Percentiles rank a stretch among this genome's conserved stretches.
Evolutionary conservation across 2,329 filamentous ascomycete genomes (phyloP).

Genomic region (Colletotrichum sp.): DNA sequence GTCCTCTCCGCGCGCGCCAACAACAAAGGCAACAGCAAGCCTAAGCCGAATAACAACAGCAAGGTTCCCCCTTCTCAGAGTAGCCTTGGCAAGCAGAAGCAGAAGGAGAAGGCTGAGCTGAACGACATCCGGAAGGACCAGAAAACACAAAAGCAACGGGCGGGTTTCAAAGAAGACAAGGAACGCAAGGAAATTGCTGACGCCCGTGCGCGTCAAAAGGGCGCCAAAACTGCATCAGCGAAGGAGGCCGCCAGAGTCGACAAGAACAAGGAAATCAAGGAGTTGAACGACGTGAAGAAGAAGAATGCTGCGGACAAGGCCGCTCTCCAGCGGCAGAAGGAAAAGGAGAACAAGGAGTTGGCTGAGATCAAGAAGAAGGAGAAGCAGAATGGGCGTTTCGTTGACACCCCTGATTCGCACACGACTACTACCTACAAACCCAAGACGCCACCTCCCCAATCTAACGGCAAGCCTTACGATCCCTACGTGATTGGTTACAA

Average conservation of each 20-base stretch:
- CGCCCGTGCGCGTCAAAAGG: background rate
- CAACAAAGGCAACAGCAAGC: background rate
- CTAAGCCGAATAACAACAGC: background rate
- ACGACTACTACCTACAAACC: background rate
- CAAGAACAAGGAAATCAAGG: background rate
- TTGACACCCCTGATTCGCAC: background rate
- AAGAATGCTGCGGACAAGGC: background rate
- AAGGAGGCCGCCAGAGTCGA: background rate
- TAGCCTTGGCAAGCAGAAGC: background rate
- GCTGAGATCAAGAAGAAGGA: background rate
- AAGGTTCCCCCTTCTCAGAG: background rate
- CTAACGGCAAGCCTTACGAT: background rate
- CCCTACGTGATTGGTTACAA: background rate
- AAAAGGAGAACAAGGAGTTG: background rate
- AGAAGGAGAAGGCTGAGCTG: background rate
- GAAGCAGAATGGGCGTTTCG: background rate
- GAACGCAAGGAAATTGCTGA: background rate
- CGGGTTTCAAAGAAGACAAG: accelerated
- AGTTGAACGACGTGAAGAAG: background rate
- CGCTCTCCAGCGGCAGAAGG: background rate
- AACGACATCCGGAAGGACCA: background rate
- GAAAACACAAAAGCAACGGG: background rate
- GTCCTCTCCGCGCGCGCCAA: background rate
- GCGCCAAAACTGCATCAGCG: background rate
- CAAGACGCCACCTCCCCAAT: background rate